These are phyloP conservation scores for Bruguiera gymnorhiza DNA, from an alignment of 345 rosid genomes.

Conservation along the genomic window DNA sequence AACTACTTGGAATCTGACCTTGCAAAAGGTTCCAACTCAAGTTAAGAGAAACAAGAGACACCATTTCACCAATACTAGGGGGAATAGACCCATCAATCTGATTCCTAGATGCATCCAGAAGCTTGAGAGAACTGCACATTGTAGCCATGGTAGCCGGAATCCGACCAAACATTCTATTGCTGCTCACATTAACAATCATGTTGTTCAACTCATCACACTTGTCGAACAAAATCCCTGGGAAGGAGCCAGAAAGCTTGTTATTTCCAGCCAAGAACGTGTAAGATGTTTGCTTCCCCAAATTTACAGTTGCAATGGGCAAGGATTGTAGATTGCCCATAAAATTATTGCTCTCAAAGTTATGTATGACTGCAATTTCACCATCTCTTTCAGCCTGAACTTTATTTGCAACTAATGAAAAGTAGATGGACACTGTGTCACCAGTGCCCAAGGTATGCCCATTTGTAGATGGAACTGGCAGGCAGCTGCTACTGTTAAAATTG, in stretches of 20 bases:
- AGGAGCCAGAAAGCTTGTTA: slow-evolving; percentile 51
- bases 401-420: slow-evolving; percentile 46
- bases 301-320: slow-evolving; percentile 53
- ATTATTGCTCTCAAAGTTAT: slow-evolving; percentile 70
- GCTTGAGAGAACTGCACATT: slow-evolving; percentile 45
- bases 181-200: slow-evolving; percentile 50
- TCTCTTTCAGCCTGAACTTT: slow-evolving; percentile 46
- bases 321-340: slow-evolving; percentile 59
- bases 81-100: slow-evolving; percentile 48
- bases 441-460: slow-evolving; percentile 27
- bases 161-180: slow-evolving; percentile 47
- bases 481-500: slow-evolving; percentile 38
- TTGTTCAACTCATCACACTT: slow-evolving; percentile 37
- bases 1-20: slow-evolving; percentile 41
- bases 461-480: slow-evolving; percentile 42
- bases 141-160: slow-evolving; percentile 41
- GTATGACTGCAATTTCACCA: slow-evolving; percentile 45
- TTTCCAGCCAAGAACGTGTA: slow-evolving; percentile 57
- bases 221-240: slow-evolving; percentile 43
- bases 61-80: slow-evolving; percentile 36
- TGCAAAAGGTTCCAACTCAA: slow-evolving; percentile 49
- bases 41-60: slow-evolving; percentile 45
- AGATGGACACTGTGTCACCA: slow-evolving; percentile 47
- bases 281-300: slow-evolving; percentile 46
- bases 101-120: slow-evolving; percentile 51